These are phyloP conservation scores for Peniophora sp. DNA, from an alignment of 1,284 basidiomycete species.

Conservation along the genomic window DNA sequence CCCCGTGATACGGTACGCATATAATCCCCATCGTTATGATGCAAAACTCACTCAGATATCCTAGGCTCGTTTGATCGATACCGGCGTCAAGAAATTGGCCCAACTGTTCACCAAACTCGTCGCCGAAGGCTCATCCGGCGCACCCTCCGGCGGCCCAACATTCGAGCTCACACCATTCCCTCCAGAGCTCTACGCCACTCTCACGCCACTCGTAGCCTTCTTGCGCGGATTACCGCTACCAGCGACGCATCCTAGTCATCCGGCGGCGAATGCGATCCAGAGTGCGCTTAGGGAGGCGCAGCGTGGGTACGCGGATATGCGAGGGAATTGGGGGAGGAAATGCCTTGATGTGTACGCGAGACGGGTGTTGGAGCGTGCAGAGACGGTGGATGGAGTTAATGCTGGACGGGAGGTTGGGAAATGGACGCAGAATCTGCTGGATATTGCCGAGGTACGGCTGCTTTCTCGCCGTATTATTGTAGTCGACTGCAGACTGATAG, in stretches of 20 bases:
- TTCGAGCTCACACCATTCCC: conserved; percentile 50
- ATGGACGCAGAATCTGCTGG: conserved; percentile 56
- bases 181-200: conserved; percentile 37
- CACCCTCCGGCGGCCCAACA: conserved; percentile 51
- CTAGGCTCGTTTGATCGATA: conserved; percentile 71
- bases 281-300: conserved; percentile 66
- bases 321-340: conserved; percentile 65
- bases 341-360: conserved; percentile 65
- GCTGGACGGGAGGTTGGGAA: conserved; percentile 61
- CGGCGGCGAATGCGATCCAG: conserved; percentile 56
- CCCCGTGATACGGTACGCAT: conserved; percentile 47
- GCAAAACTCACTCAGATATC: conserved; percentile 1
- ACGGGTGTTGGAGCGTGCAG: conserved; percentile 57
- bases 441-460: conserved; percentile 50
- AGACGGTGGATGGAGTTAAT: conserved; percentile 51
- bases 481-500: not conserved
- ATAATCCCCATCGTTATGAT: not conserved
- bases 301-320: conserved; percentile 76
- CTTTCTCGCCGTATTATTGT: not conserved
- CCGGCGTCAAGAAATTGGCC: conserved; percentile 70
- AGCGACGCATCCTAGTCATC: conserved; percentile 71
- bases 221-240: conserved; percentile 66
- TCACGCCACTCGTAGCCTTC: conserved; percentile 58
- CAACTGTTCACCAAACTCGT: conserved; percentile 75
- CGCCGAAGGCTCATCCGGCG: conserved; percentile 71